These are phyloP conservation scores for Auricularia sp. DNA, from an alignment of 768 basidiomycete species.

Conservation along the genomic window DNA sequence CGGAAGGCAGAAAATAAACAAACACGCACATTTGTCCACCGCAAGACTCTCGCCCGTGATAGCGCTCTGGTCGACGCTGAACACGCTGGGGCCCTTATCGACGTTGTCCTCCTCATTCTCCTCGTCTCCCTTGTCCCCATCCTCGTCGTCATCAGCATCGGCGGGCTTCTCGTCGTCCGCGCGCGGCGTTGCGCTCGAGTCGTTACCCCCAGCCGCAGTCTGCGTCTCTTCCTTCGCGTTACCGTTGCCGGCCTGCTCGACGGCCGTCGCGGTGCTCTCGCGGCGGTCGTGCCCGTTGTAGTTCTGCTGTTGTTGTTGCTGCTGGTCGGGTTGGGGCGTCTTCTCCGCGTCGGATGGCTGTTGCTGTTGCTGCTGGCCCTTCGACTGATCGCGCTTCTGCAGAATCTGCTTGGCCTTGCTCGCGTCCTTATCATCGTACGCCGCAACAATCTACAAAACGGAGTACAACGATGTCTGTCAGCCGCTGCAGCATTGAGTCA, in stretches of 20 bases:
- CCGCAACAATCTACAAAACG: constrained; percentile 26
- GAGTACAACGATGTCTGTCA: neutral
- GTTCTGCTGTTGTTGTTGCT: neutral
- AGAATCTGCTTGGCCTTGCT: constrained; percentile 22
- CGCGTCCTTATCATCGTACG: constrained; percentile 30
- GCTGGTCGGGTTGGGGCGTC: neutral
- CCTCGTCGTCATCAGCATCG: constrained; percentile 11
- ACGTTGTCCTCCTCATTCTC: constrained; percentile 24
- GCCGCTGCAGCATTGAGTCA: neutral
- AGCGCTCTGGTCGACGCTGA: constrained; percentile 36
- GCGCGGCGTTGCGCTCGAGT: too few relatives aligned
- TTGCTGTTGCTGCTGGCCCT: neutral
- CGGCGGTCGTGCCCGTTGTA: neutral
- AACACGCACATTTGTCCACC: constrained; percentile 31
- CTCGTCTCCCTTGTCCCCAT: constrained; percentile 9
- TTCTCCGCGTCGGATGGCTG: neutral
- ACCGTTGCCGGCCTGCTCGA: neutral
- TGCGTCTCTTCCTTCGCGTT: neutral
- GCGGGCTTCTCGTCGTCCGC: constrained; percentile 8
- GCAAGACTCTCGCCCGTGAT: constrained; percentile 40
- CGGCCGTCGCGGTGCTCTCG: neutral
- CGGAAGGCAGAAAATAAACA: too few relatives aligned
- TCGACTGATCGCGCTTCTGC: constrained; percentile 13
- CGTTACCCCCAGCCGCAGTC: neutral
- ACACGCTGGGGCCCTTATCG: constrained; percentile 32